Evolutionary conservation across 345 rosid genomes (phyloP).

Genomic region (Boechera retrofracta): DNA sequence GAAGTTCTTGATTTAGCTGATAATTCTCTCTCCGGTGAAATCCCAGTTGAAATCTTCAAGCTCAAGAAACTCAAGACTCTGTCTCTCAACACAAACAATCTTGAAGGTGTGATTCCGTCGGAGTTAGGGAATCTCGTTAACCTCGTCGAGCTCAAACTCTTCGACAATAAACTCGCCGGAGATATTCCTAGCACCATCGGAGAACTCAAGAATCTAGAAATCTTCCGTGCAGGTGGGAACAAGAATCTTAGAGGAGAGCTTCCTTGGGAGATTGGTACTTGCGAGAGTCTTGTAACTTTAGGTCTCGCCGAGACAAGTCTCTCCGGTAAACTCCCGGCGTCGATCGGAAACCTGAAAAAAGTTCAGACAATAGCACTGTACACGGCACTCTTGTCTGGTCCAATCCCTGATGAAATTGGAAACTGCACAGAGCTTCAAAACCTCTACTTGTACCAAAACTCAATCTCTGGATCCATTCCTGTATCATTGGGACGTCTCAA

Average conservation of each 20-base stretch:
- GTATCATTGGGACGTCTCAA: conserved; percentile 62
- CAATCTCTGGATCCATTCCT: conserved; percentile 82
- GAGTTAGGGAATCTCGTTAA: conserved; percentile 64
- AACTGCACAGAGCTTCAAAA: conserved; percentile 86
- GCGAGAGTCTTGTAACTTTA: conserved; percentile 73
- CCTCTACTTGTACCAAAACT: conserved; percentile 86
- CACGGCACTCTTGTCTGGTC: conserved; percentile 74
- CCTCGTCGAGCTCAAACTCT: conserved; percentile 68
- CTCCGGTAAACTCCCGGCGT: conserved; percentile 77
- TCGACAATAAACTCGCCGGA: conserved; percentile 78
- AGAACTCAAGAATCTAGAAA: conserved; percentile 58
- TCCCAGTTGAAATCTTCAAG: conserved; percentile 71
- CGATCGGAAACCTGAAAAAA: conserved; percentile 71
- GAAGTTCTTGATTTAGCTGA: conserved; percentile 67
- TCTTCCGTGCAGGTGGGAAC: conserved; percentile 88
- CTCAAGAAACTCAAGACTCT: conserved; percentile 63
- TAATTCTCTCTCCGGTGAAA: conserved; percentile 74
- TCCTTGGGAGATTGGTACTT: conserved; percentile 89
- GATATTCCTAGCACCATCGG: conserved; percentile 75
- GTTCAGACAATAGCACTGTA: conserved; percentile 83
- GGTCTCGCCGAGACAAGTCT: conserved; percentile 96
- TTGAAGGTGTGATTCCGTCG: conserved; percentile 82
- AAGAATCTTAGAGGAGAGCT: conserved; percentile 85
- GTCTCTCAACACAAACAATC: conserved; percentile 69
- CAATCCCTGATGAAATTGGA: conserved; percentile 81